Base-by-base conservation (phyloP, 2,329 filamentous ascomycete species). In the Plectosphaerella sp. region DNA sequence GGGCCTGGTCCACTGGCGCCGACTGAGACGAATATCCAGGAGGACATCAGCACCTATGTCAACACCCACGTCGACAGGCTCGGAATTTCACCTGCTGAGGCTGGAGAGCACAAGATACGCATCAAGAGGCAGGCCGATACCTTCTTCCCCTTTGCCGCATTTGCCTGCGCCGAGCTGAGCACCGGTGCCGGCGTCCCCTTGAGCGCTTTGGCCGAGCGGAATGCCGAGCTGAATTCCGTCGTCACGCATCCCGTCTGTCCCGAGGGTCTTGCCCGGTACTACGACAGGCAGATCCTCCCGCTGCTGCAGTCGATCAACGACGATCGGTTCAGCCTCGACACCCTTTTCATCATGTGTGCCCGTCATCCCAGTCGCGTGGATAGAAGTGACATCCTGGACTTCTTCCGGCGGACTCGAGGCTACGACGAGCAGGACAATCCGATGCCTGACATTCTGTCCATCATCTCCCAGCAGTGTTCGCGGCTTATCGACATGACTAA, bases 131-230 rank as follows among this genome's bases (percentile, higher is more conserved):
- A 51, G 9, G 48, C 58, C 3, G 54, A 28, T 2, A 18, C 42
- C 4, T 59, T 57, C 28, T 61, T 60, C 47, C 45, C 50, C 22
- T 60, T 49, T 33, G 58, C 57, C 1, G 57, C 52, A 7, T 53
- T 52, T n/a, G 48, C 56, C 2, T 45, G 52, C 20, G 52, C 56
- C 4, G 57, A 61, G 9, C 25, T 53, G 4, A 47, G 54, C 9
- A 47, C 22, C 4, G 11, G 11, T 12, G 8, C 28, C 8, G 28
- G 8, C 28, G 28, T 12, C 28, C 28, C 11, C 28, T 33, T 22
- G 22, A 22, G 3, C 22, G 22, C 22, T 22, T 22, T 22, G 22
- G 22, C 22, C 22, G 22, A 22, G 22, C 22, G 3, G 3, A 22
- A 22, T 22, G 22, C 22, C 22, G 22, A 22, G 22, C 22, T 22